phyloP scores from a whole-genome alignment of 1,284 basidiomycete species.

The Meira nashicola region DNA sequence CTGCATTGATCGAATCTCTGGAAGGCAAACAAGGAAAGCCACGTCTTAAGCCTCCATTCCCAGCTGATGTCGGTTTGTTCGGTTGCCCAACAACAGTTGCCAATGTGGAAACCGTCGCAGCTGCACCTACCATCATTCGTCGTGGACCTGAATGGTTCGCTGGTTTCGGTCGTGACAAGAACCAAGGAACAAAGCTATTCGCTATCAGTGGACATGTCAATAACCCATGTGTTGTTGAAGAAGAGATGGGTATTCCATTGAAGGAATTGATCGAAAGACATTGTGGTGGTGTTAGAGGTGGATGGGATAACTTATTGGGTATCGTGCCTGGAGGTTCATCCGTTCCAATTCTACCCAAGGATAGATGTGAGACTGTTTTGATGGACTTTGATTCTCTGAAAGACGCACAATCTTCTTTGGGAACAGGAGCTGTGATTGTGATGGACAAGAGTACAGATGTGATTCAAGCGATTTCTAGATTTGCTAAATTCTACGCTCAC shows the following conservation, averaged over 20 bases:
- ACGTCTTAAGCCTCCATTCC: conserved; percentile 97
- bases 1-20: conserved; percentile 89
- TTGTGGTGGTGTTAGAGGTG: conserved; percentile 87
- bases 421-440: conserved; percentile 95
- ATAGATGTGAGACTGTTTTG: conserved; percentile 47
- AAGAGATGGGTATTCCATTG: conserved; percentile 96
- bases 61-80: conserved; percentile 93
- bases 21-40: conserved; percentile 98
- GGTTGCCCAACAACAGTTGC: conserved; percentile 96
- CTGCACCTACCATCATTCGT: conserved; percentile 91
- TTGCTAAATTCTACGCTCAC: conserved; percentile 72
- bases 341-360: conserved; percentile 84
- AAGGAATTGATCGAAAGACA: conserved; percentile 93
- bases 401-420: conserved; percentile 87
- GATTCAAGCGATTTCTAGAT: conserved; percentile 75
- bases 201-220: conserved; percentile 94
- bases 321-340: conserved; percentile 93
- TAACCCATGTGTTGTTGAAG: conserved; percentile 95
- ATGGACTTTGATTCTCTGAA: conserved; percentile 99
- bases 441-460: conserved; percentile 98
- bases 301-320: conserved; percentile 92
- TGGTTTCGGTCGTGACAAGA: conserved; percentile 82
- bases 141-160: conserved; percentile 91
- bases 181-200: conserved; percentile 94
- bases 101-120: conserved; percentile 96